Evolutionary conservation across 805 yeast genomes (phyloP), one percentile per base, ranked within the genome.

Genomic region (Metschnikowia chrysomelidarum): DNA sequence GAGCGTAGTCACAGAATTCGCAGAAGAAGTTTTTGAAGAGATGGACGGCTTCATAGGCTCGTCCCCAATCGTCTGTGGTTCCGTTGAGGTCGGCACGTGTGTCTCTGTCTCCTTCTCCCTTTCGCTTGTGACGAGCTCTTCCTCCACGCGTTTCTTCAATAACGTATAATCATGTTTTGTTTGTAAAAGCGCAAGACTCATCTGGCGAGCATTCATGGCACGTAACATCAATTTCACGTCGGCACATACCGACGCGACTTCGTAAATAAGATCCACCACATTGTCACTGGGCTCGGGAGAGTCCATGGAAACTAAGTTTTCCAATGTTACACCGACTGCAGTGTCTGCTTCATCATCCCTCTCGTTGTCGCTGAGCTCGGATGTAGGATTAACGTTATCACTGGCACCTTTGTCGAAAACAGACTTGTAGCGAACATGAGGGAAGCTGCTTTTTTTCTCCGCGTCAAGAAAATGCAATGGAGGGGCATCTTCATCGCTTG

Each of bases 141-240:
- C 27, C 15, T 21, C 24, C 12, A 34, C 28, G 12, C 36, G 37
- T 27, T 49, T 44, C 31, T 55, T 28, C 9, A 47, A 32, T 2
- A 34, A 34, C n/a, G 23, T 22, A 21, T 41, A 48, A 13, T 47
- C 49, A 10, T 50, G 51, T 27, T 62, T 59, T 9, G 51, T 51
- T 14, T 44, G 46, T 2, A 44, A 57, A 21, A 61, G 41, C 5
- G 62, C 63, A 10, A 32, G 34, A 23, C 73, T 57, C 74, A 78
- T 73, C 34, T 73, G 76, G 31, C 74, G 55, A 1, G 69, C 77
- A 50, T 79, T 78, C 40, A 69, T 55, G 0, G 80, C 70, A 35
- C 84, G 60, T 30, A 79, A 50, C 69, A 82, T 70, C 40, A 84
- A 56, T 47, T 80, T 78, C 59, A 78, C 64, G 50, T 84, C 91